phyloP scores from a whole-genome alignment of 306 rosid genomes.

The Sechiopsis laciniata region DNA sequence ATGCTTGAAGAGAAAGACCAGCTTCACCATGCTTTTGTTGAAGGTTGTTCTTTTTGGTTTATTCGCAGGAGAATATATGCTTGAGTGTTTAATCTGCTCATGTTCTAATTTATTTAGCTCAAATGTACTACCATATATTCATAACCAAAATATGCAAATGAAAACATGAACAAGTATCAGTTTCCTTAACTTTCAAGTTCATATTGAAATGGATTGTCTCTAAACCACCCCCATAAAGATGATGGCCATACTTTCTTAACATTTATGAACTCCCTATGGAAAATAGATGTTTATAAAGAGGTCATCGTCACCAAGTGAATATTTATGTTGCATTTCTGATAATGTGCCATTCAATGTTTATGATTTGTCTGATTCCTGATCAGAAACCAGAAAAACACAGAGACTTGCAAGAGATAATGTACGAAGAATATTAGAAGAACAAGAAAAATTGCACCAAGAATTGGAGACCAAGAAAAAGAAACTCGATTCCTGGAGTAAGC shows the following conservation, averaged over 20 bases:
- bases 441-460: constrained; percentile 64
- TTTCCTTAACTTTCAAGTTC: background rate
- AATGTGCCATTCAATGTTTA: background rate
- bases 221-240: constrained; percentile 4
- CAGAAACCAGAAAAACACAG: constrained; percentile 80
- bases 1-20: constrained; percentile 78
- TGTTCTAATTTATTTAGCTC: background rate
- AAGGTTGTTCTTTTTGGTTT: constrained; percentile 45
- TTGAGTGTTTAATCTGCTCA: constrained; percentile 8
- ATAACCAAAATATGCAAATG: background rate
- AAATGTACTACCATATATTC: background rate
- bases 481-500: constrained; percentile 82
- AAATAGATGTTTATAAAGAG: background rate
- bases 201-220: background rate
- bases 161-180: background rate
- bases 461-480: constrained; percentile 66
- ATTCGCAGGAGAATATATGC: background rate
- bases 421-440: constrained; percentile 63
- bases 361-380: constrained; percentile 23
- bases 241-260: background rate
- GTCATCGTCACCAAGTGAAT: background rate
- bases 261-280: background rate
- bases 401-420: constrained; percentile 57
- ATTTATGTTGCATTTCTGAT: background rate
- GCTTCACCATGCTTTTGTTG: constrained; percentile 61